Conservation (phyloP, 176 grass and related monocot species). For the Lolium rigidum region DNA sequence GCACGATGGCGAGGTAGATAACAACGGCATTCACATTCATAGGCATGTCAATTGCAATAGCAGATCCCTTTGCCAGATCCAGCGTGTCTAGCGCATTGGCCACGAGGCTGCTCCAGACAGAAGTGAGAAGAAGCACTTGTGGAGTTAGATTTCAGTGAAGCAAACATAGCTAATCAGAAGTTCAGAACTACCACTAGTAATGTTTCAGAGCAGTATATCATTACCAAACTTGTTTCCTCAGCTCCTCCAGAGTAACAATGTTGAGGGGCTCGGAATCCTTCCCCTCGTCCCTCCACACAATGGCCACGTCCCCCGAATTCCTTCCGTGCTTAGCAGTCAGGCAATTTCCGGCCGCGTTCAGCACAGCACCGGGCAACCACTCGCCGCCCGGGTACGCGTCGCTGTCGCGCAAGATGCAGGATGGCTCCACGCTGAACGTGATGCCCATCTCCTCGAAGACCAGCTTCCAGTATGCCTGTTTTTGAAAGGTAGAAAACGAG, state of each 20-base stretch:
- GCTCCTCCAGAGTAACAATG: slow-evolving; percentile 70
- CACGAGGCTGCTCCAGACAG: slow-evolving; percentile 65
- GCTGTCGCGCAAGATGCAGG: slow-evolving; percentile 70
- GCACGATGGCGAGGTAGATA: slow-evolving; percentile 86
- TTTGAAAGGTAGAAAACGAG: background rate
- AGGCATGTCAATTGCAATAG: slow-evolving; percentile 96
- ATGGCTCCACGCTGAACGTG: slow-evolving; percentile 62
- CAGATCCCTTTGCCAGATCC: slow-evolving; percentile 79
- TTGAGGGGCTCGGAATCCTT: slow-evolving; percentile 69
- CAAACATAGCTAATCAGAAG: background rate
- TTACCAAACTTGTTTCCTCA: slow-evolving; percentile 87
- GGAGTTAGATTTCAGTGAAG: background rate
- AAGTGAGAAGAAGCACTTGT: background rate
- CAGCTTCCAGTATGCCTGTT: slow-evolving; percentile 84
- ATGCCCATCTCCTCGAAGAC: slow-evolving; percentile 87
- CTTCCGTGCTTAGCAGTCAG: slow-evolving; percentile 65
- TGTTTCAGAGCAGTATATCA: background rate
- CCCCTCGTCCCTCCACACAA: slow-evolving; percentile 90
- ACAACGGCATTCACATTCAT: slow-evolving; percentile 85
- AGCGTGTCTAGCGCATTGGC: slow-evolving; percentile 83
- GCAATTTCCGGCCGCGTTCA: slow-evolving; percentile 82
- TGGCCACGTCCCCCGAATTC: slow-evolving; percentile 45
- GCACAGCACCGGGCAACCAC: slow-evolving; percentile 69
- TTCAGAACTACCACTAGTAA: background rate
- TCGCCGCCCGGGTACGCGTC: slow-evolving; percentile 66